Percentiles rank a stretch among this genome's conserved stretches.
These are phyloP conservation scores for Cryptococcus deneoformans DNA, from an alignment of 1,284 basidiomycete genomes.

Conservation along the genomic window DNA sequence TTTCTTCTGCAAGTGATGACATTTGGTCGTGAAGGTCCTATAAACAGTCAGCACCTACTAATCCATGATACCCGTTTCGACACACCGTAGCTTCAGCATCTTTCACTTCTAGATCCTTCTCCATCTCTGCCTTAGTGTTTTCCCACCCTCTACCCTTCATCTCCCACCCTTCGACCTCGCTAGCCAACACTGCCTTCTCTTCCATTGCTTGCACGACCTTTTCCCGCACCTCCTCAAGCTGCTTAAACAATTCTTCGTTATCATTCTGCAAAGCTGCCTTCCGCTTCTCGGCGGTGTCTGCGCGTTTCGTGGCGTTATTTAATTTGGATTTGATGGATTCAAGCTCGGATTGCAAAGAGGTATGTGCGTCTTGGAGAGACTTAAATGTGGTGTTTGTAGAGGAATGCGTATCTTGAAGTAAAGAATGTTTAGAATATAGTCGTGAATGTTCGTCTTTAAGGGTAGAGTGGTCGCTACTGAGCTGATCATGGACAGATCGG, in stretches of 20 bases:
- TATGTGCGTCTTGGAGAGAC: conserved; percentile 16
- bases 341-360: conserved; percentile 18
- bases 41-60: background rate
- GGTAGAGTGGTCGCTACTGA: conserved; percentile 7
- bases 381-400: conserved; percentile 4
- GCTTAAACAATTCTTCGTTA: conserved; percentile 45
- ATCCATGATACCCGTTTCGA: background rate
- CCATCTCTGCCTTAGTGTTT: conserved; percentile 22
- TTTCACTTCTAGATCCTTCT: conserved; percentile 17
- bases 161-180: conserved; percentile 30
- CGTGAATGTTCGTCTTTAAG: conserved; percentile 17
- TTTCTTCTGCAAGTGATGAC: conserved; percentile 17
- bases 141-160: conserved; percentile 30
- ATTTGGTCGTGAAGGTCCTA: conserved; percentile 16
- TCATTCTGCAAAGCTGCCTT: conserved; percentile 41
- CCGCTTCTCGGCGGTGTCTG: conserved; percentile 42
- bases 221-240: conserved; percentile 47
- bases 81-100: conserved; percentile 17
- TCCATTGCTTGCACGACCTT: conserved; percentile 45
- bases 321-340: conserved; percentile 24
- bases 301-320: conserved; percentile 26
- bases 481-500: conserved; percentile 11
- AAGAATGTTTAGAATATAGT: conserved; percentile 18
- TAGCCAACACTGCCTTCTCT: conserved; percentile 42
- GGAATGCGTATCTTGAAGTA: conserved; percentile 7